Base-by-base conservation (phyloP, 1,284 basidiomycete genomes). In the Agroathelia rolfsii region DNA sequence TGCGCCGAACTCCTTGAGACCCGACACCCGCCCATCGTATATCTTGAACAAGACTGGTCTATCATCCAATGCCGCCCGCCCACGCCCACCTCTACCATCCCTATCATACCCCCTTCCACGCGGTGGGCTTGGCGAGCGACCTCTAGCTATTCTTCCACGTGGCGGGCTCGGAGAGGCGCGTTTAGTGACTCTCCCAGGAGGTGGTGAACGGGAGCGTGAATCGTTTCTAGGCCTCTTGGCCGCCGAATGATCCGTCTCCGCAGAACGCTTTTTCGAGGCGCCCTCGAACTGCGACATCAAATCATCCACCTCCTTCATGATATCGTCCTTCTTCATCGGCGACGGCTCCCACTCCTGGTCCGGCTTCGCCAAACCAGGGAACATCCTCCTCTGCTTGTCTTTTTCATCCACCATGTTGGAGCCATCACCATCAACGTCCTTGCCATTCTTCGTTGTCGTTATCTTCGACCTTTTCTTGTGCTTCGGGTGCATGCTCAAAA, bases 401-500 rank as follows among this genome's bases (percentile, higher is more conserved):
- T 71, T 57, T 46, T 89, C 84, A 10, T 59, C 57, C 32, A 72
- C 32, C 29, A 47, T 49, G n/a, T 45, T 54, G 15, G 58, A 59
- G 8, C 39, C 49, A n/a, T 57, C 54, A 3, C 44, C 47, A 24
- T 46, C 50, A 10, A 39, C 29, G 32, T 55, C 45, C 56, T 64
- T 51, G 17, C 55, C 66, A 34, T 64, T 66, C 18, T 60, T 50
- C 37, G 70, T 70, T n/a, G 62, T 42, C 17, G 49, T 48, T 28
- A 62, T 55, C 9, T 36, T 27, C 24, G 45, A 50, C 49, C 68
- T 76, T 58, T 88, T 85, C 66, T 92, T 95, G 66, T 97, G 84
- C 49, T 93, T 96, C 0, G 94, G 95, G 50, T 99, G 95, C 68
- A 97, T 75, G 40, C 75, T 86, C 32, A 94, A 72, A 46, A 99